Percentiles rank a stretch among this genome's conserved stretches.
Conservation (phyloP, 345 rosid genomes). For the Populus davidiana region DNA sequence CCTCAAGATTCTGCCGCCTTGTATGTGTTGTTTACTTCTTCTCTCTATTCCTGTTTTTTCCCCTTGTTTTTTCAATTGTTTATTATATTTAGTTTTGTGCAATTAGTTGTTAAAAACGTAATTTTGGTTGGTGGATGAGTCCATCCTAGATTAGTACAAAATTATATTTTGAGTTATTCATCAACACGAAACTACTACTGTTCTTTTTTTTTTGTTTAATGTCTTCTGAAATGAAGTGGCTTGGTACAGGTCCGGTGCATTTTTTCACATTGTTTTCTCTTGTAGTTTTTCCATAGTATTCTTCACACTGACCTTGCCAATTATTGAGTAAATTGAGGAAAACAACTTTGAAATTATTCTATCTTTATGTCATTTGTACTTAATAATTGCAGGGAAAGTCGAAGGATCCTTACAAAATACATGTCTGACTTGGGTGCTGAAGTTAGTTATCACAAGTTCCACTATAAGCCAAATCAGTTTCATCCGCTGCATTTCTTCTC, state of each 20-base stretch:
- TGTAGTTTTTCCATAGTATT: too few species aligned
- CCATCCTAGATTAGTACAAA: too few species aligned
- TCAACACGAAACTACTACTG: too few species aligned
- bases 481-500: conserved; percentile 84
- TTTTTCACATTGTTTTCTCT: background rate
- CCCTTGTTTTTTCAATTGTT: background rate
- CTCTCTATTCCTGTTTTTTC: background rate
- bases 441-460: conserved; percentile 76
- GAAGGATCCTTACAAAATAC: conserved; percentile 53
- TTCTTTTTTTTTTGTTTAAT: too few species aligned
- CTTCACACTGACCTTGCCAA: background rate
- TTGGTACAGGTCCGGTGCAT: too few species aligned
- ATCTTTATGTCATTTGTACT: conserved; percentile 7
- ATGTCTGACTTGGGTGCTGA: conserved; percentile 80
- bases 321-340: background rate
- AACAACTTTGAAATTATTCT: background rate
- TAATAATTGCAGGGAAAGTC: conserved; percentile 49
- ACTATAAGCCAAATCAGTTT: conserved; percentile 52
- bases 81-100: background rate
- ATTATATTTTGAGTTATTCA: too few species aligned
- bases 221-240: too few species aligned
- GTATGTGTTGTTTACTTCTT: conserved; percentile 37
- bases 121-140: too few species aligned
- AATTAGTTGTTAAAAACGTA: too few species aligned
- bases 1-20: conserved; percentile 46